Evolutionary conservation across 805 yeast genomes (phyloP).

Genomic region (Starmerella ratchasimensis): DNA sequence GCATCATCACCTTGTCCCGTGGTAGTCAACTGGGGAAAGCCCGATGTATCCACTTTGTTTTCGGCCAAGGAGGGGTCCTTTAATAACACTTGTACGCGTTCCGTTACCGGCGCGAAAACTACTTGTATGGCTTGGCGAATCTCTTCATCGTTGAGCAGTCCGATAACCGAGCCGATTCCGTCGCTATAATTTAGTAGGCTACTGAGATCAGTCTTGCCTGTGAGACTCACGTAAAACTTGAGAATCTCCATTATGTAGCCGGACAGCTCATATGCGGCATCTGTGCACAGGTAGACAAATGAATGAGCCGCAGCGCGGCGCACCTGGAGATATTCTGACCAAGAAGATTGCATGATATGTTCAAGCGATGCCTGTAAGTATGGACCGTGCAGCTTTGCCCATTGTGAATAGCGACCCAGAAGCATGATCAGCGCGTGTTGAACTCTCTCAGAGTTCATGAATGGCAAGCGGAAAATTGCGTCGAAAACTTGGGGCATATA

Average conservation of each 20-base stretch:
- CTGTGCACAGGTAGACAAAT: slow-evolving; percentile 85
- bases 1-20: not conserved
- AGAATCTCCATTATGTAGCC: slow-evolving; percentile 62
- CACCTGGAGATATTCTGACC: slow-evolving; percentile 34
- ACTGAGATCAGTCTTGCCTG: slow-evolving; percentile 42
- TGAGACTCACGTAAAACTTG: slow-evolving; percentile 41
- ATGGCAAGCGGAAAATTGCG: slow-evolving; percentile 50
- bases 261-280: slow-evolving; percentile 57
- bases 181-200: slow-evolving; percentile 71
- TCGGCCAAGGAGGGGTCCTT: not conserved
- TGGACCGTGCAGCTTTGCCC: slow-evolving; percentile 82
- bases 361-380: slow-evolving; percentile 68
- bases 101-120: slow-evolving; percentile 53
- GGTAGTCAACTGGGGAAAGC: not conserved
- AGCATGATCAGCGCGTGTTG: slow-evolving; percentile 89
- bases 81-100: slow-evolving; percentile 36
- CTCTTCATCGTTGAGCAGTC: slow-evolving; percentile 27
- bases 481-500: slow-evolving; percentile 63
- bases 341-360: slow-evolving; percentile 69
- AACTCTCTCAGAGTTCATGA: slow-evolving; percentile 56
- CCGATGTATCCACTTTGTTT: not conserved
- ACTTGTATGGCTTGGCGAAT: slow-evolving; percentile 45
- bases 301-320: slow-evolving; percentile 85
- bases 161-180: slow-evolving; percentile 73
- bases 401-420: slow-evolving; percentile 88